Percentiles rank a stretch among this genome's conserved stretches.
Evolutionary conservation across 495 filamentous ascomycete species (phyloP).

Genomic region (Amorphotheca resinae): DNA sequence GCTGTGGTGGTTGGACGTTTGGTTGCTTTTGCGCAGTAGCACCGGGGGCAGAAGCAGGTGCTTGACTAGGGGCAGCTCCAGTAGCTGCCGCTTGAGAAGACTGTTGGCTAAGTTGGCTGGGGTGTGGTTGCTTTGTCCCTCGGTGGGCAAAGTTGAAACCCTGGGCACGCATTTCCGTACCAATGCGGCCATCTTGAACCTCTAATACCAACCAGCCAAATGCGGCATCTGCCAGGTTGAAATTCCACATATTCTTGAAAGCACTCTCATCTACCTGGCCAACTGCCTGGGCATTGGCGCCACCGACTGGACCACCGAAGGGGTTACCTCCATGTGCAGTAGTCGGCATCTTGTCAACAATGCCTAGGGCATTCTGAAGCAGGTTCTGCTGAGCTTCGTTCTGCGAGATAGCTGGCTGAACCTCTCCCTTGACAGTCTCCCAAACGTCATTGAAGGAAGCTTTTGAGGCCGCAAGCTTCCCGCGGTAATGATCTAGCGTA

Average conservation of each 20-base stretch:
- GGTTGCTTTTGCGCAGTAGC: slow-evolving; percentile 17
- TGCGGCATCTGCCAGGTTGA: slow-evolving; percentile 94
- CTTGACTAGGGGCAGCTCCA: slow-evolving; percentile 27
- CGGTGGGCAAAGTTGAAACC: slow-evolving; percentile 99
- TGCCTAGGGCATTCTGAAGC: slow-evolving; percentile 74
- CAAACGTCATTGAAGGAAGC: slow-evolving; percentile 98
- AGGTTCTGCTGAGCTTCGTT: slow-evolving; percentile 88
- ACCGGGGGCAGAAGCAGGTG: slow-evolving; percentile 20
- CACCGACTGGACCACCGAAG: slow-evolving; percentile 76
- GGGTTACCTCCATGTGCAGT: slow-evolving; percentile 92
- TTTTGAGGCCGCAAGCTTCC: slow-evolving; percentile 98
- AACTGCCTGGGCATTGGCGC: slow-evolving; percentile 48
- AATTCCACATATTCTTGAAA: slow-evolving; percentile 99
- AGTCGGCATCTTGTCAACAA: slow-evolving; percentile 92
- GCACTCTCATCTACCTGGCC: slow-evolving; percentile 96
- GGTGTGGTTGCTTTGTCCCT: slow-evolving; percentile 28
- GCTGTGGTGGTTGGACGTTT: slow-evolving; percentile 18
- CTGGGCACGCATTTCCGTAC: slow-evolving; percentile 95
- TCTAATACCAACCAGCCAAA: slow-evolving; percentile 94
- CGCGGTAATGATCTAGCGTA: slow-evolving; percentile 93
- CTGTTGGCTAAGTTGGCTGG: slow-evolving; percentile 13
- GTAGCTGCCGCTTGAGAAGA: slow-evolving; percentile 21
- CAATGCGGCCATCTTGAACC: slow-evolving; percentile 86
- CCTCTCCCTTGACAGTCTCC: slow-evolving; percentile 95
- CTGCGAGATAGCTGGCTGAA: slow-evolving; percentile 81